phyloP scores from a whole-genome alignment of 2,329 filamentous ascomycete species.

The Aureobasidium leucospermi region DNA sequence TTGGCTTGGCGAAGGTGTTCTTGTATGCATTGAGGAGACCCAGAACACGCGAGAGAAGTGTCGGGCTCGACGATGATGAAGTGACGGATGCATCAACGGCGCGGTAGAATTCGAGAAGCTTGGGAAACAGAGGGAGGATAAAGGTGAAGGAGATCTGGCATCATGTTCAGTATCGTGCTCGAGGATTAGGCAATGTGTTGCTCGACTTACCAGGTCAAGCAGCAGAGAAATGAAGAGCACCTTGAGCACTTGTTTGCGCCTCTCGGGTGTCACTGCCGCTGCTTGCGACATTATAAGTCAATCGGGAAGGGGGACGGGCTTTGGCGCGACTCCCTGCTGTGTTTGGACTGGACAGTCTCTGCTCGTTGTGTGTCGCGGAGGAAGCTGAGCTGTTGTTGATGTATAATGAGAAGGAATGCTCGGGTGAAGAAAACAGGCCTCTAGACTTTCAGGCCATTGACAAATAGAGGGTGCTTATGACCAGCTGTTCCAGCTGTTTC shows the following conservation, averaged over 20 bases:
- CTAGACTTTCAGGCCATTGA: constrained; percentile 1
- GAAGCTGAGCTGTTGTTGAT: background rate
- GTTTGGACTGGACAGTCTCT: too few relatives aligned
- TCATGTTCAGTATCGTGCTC: background rate
- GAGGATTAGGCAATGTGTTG: background rate
- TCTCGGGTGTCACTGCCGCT: constrained; percentile 17
- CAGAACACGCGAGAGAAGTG: constrained; percentile 72
- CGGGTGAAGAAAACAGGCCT: background rate
- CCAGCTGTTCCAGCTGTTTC: background rate
- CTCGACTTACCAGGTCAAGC: constrained; percentile 59
- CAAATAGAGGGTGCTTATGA: constrained; percentile 7
- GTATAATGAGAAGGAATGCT: background rate
- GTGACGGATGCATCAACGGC: constrained; percentile 59
- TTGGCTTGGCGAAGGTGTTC: constrained; percentile 80
- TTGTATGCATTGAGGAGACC: constrained; percentile 89
- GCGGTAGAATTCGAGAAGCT: constrained; percentile 92
- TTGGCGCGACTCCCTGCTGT: background rate
- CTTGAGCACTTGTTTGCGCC: constrained; percentile 71
- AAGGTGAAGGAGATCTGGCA: constrained; percentile 92
- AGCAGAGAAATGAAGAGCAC: constrained; percentile 86
- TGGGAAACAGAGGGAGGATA: constrained; percentile 91
- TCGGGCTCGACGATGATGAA: constrained; percentile 38
- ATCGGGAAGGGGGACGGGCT: background rate
- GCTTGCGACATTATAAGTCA: background rate
- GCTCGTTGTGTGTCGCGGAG: background rate